Conservation (phyloP, 192 early-diverging fungal species). For the Podochytrium sp. region DNA sequence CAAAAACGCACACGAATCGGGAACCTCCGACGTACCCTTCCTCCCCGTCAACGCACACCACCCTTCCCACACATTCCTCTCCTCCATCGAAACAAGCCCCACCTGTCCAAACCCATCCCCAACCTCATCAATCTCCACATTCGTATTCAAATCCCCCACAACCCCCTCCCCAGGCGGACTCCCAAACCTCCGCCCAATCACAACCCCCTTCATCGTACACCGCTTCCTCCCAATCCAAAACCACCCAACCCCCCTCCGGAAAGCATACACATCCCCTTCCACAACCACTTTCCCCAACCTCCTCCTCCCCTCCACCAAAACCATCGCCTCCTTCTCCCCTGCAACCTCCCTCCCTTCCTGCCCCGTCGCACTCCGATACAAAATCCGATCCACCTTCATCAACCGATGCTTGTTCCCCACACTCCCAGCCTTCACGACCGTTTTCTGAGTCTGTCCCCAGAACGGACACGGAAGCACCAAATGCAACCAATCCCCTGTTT, state of each 20-base stretch:
- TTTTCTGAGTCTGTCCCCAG: no score
- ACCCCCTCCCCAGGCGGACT: neutral
- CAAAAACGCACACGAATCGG: neutral
- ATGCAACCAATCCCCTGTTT: slow-evolving; percentile 11
- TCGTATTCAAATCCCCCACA: neutral
- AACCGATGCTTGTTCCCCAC: slow-evolving; percentile 25
- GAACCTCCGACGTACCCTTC: neutral
- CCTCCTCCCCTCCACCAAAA: neutral
- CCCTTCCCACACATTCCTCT: slow-evolving; percentile 6
- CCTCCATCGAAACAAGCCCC: slow-evolving; percentile 6
- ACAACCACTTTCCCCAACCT: slow-evolving; percentile 22
- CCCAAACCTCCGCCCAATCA: slow-evolving; percentile 30
- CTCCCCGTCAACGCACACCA: neutral
- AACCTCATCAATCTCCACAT: slow-evolving; percentile 20
- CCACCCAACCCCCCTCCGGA: slow-evolving; percentile 16
- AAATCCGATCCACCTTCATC: slow-evolving; percentile 18
- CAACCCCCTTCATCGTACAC: slow-evolving; percentile 27
- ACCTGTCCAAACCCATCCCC: slow-evolving; percentile 22
- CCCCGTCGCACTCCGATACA: slow-evolving; percentile 9
- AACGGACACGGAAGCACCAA: slow-evolving; percentile 23
- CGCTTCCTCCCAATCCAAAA: slow-evolving; percentile 9
- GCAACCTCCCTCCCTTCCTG: neutral
- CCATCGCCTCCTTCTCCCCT: slow-evolving; percentile 6
- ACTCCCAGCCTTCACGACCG: no score
- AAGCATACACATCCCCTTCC: slow-evolving; percentile 33